phyloP scores from a whole-genome alignment of 2,329 filamentous ascomycete species.

The Penicillium sp. region DNA sequence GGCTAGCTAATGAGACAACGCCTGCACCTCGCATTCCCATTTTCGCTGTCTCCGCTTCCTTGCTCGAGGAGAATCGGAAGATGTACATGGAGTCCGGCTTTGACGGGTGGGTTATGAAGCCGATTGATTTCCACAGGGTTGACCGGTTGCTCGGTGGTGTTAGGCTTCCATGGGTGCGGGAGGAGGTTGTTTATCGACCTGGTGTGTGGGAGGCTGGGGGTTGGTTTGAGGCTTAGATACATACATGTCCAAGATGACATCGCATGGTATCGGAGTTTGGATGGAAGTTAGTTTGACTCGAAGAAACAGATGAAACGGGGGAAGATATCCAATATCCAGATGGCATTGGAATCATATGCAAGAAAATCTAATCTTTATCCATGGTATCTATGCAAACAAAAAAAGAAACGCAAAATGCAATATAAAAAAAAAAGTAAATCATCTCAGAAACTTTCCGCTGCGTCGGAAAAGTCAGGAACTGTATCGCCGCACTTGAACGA shows the following conservation, averaged over 20 bases:
- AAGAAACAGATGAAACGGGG: background rate
- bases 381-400: constrained; percentile 10
- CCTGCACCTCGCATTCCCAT: constrained; percentile 62
- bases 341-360: constrained; percentile 1
- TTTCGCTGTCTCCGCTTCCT: constrained; percentile 81
- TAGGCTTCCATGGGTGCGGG: constrained; percentile 58
- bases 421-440: background rate
- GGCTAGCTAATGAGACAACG: constrained; percentile 37
- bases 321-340: background rate
- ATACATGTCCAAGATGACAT: background rate
- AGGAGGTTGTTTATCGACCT: constrained; percentile 64
- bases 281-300: constrained; percentile 7
- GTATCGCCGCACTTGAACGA: constrained; percentile 64
- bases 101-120: constrained; percentile 90
- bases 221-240: constrained; percentile 63
- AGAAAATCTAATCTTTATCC: background rate
- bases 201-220: constrained; percentile 84
- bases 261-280: background rate
- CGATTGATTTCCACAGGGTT: constrained; percentile 76
- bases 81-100: constrained; percentile 76
- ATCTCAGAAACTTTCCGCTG: constrained; percentile 46
- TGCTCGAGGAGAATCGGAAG: constrained; percentile 67
- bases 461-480: constrained; percentile 47
- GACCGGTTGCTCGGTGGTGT: constrained; percentile 69
- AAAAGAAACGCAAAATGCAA: constrained; percentile 9